Percentiles rank a stretch among this genome's conserved stretches.
Evolutionary conservation across 208 protist genomes (phyloP).

Genomic region (Wallacemonas sp.): DNA sequence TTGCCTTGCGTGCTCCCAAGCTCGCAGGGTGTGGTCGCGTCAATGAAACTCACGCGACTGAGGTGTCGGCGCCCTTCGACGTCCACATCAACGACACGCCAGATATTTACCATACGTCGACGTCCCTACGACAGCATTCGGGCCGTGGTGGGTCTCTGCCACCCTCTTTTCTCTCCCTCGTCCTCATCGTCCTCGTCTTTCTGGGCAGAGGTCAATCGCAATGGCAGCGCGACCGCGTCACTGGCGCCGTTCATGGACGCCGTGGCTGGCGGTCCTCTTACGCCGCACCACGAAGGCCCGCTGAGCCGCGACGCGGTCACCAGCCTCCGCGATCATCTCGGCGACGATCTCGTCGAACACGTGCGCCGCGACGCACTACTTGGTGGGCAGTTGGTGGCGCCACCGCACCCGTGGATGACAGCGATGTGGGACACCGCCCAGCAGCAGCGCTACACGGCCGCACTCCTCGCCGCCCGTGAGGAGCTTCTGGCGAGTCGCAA

Average conservation of each 20-base stretch:
- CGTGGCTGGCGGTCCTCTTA: slow-evolving; percentile 21
- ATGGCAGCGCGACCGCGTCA: background rate
- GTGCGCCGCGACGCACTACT: background rate
- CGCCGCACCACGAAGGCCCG: slow-evolving; percentile 42
- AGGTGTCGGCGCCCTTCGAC: background rate
- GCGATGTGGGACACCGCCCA: slow-evolving; percentile 30
- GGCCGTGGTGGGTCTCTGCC: slow-evolving; percentile 26
- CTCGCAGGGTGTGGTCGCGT: background rate
- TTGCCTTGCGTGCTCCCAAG: background rate
- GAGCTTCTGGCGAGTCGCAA: slow-evolving; percentile 3
- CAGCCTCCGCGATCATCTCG: slow-evolving; percentile 17
- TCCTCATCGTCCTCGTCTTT: background rate
- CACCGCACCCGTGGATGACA: slow-evolving; percentile 22
- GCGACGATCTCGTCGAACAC: background rate
- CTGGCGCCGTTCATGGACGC: slow-evolving; percentile 6
- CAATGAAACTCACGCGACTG: background rate
- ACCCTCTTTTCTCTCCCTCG: slow-evolving; percentile 16
- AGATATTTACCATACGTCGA: slow-evolving; percentile 11
- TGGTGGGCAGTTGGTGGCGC: slow-evolving; percentile 2
- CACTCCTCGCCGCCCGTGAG: background rate
- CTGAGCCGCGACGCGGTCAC: slow-evolving; percentile 7
- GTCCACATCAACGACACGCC: background rate
- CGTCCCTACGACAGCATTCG: slow-evolving; percentile 29
- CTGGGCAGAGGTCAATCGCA: background rate
- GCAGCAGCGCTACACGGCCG: slow-evolving; percentile 26